These are phyloP conservation scores for Ilyonectria sp. DNA, from an alignment of 2,329 filamentous ascomycete species.

Conservation along the genomic window DNA sequence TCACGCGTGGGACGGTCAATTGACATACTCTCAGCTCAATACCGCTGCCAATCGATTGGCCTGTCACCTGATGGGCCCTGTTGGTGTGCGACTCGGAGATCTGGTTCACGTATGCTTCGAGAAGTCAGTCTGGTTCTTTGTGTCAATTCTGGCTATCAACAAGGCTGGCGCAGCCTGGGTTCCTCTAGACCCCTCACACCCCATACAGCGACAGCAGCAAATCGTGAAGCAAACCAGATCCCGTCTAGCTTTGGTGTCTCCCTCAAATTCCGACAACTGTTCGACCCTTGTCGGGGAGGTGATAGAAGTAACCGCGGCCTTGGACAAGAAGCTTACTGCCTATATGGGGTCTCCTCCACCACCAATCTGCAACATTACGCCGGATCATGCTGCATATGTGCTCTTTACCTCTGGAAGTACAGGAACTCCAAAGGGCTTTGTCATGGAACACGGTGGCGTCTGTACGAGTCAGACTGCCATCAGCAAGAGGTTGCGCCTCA, in stretches of 20 bases:
- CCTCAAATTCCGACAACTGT: not conserved
- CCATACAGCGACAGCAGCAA: not conserved
- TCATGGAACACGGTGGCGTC: conserved; percentile 39
- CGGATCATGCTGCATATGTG: conserved; percentile 33
- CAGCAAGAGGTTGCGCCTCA: conserved; percentile 12
- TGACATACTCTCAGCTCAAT: conserved; percentile 41
- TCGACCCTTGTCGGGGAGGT: not conserved
- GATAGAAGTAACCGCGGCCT: conserved; percentile 1
- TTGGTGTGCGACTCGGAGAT: not conserved
- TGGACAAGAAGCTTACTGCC: not conserved
- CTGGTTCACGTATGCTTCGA: conserved; percentile 4
- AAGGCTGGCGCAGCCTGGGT: conserved; percentile 20
- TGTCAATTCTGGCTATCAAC: conserved; percentile 12
- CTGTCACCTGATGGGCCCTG: conserved; percentile 22
- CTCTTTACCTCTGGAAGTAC: conserved; percentile 49
- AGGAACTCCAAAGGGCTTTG: conserved; percentile 44
- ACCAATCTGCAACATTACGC: not conserved
- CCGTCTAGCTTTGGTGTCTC: not conserved
- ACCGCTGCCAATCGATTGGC: conserved; percentile 20
- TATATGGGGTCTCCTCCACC: not conserved
- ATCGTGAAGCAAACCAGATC: conserved; percentile 5
- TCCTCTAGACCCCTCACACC: conserved; percentile 10
- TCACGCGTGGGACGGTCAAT: conserved; percentile 46
- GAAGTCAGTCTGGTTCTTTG: conserved; percentile 15
- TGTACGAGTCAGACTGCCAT: conserved; percentile 29